Base-by-base conservation (phyloP, 352 stramenopile species). In the Peronospora farinosa region DNA sequence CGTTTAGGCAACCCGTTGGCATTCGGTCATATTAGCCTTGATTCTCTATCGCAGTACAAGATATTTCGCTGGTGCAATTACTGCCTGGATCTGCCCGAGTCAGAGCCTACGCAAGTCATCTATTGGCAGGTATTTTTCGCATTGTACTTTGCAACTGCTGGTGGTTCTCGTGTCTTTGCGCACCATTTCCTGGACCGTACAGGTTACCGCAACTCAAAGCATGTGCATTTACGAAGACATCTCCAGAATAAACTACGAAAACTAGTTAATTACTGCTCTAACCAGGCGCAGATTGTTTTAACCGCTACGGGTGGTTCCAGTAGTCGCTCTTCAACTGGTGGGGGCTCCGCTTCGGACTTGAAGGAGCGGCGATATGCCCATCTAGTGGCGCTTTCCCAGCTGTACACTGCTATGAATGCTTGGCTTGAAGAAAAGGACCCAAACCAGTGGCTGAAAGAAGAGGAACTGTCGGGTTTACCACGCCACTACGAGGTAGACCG, bases 401-500 rank as follows among this genome's bases (percentile, higher is more conserved):
- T 86, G 32, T 88, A 86, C 48, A 84, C 79, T 25, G 84, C 79
- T 9, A 92, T 94, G 84, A 81, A 92, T 48, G 74, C 81, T 25
- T 94, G 84, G 84, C 66, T 94, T 8, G 84, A 92, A 52, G 81
- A 90, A 51, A 61, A 64, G 2, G 74, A 94, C 51, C 81, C 84
- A 7, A 90, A 91, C 25, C 69, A 72, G 15, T 89, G 81, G 78
- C 63, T 90, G 0, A 85, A 82, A 37, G 73, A 88, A 47, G 74
- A 86, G 7, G 72, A 92, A 42, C 44, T 92, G 4, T 64, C 69
- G 30, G 72, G 72, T 2, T 65, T 94, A 3, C 84, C 84, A 25
- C 66, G 72, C 1, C 84, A 92, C 39, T 94, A 86, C 37, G 80
- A 90, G 58, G 61, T 85, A 0, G 66, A 78, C 37, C 54, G 81